phyloP scores from a whole-genome alignment of 2,329 filamentous ascomycete genomes.

The Aschersonia sp. region DNA sequence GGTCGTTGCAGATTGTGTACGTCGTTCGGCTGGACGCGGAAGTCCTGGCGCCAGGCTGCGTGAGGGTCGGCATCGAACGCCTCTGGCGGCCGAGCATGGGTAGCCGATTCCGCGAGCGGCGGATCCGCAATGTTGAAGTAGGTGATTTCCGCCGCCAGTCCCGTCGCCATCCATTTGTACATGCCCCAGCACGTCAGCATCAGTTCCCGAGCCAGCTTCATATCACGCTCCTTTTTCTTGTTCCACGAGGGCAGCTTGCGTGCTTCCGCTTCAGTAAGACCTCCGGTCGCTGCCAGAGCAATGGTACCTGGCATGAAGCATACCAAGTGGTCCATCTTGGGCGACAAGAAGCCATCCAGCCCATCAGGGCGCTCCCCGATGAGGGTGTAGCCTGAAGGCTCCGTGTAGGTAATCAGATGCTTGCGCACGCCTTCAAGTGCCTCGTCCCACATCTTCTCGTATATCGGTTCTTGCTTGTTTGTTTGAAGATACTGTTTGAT shows the following conservation, averaged over 20 bases:
- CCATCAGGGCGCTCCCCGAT: conserved; percentile 75
- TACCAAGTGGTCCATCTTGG: conserved; percentile 97
- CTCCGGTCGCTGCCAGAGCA: conserved; percentile 72
- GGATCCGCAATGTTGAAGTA: conserved; percentile 69
- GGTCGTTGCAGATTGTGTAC: conserved; percentile 87
- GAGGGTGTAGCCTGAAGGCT: conserved; percentile 68
- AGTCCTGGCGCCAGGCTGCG: conserved; percentile 63
- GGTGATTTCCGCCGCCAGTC: conserved; percentile 86
- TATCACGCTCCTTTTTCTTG: conserved; percentile 69
- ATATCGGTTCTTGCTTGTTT: conserved; percentile 68
- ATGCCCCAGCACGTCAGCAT: conserved; percentile 98
- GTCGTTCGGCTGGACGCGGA: conserved; percentile 66
- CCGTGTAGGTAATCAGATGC: conserved; percentile 80
- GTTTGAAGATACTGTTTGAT: conserved; percentile 98
- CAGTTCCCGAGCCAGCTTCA: conserved; percentile 73
- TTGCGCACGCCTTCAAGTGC: conserved; percentile 74
- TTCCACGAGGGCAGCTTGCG: conserved; percentile 60
- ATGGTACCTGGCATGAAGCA: conserved; percentile 98
- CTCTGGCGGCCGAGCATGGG: conserved; percentile 27
- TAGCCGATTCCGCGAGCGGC: conserved; percentile 41
- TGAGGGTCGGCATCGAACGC: conserved; percentile 35
- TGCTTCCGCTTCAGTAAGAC: conserved; percentile 60
- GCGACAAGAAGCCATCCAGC: conserved; percentile 47
- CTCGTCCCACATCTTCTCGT: conserved; percentile 88
- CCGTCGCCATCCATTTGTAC: conserved; percentile 81